Evolutionary conservation across 2,329 filamentous ascomycete genomes (phyloP).

Genomic region (Seiridium unicorne): DNA sequence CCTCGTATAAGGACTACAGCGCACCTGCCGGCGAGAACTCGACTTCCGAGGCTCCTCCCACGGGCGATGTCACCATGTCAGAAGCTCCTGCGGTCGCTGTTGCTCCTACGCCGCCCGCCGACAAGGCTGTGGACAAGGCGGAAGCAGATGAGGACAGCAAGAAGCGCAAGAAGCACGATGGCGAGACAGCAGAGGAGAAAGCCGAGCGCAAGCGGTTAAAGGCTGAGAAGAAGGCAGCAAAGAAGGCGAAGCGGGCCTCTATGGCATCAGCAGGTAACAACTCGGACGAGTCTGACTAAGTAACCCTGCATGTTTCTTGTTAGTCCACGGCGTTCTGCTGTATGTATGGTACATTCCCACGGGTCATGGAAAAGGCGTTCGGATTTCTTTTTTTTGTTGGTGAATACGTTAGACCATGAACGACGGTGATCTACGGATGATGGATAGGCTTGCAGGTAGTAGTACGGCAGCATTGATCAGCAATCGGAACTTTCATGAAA

Average conservation of each 20-base stretch:
- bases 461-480: conserved; percentile 6
- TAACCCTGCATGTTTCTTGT: background rate
- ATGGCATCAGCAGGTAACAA: conserved; percentile 35
- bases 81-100: conserved; percentile 41
- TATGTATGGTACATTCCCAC: conserved; percentile 11
- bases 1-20: conserved; percentile 88
- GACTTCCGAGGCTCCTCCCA: conserved; percentile 38
- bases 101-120: conserved; percentile 24
- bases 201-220: conserved; percentile 59
- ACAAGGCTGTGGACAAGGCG: conserved; percentile 33
- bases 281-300: conserved; percentile 48
- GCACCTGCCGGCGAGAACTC: conserved; percentile 45
- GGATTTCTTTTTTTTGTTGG: conserved; percentile 1
- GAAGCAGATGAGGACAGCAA: conserved; percentile 63
- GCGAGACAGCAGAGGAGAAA: conserved; percentile 70
- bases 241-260: conserved; percentile 53
- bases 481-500: background rate
- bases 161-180: conserved; percentile 80
- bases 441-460: conserved; percentile 7
- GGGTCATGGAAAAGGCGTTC: conserved; percentile 13
- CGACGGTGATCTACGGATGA: background rate
- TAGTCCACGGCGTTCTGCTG: conserved; percentile 9
- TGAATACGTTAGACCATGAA: background rate
- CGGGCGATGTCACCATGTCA: conserved; percentile 40
- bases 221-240: conserved; percentile 59